Percentiles rank a stretch among this genome's conserved stretches.
These are phyloP conservation scores for Pseudoperonospora humuli DNA, from an alignment of 352 stramenopile genomes.

Conservation along the genomic window DNA sequence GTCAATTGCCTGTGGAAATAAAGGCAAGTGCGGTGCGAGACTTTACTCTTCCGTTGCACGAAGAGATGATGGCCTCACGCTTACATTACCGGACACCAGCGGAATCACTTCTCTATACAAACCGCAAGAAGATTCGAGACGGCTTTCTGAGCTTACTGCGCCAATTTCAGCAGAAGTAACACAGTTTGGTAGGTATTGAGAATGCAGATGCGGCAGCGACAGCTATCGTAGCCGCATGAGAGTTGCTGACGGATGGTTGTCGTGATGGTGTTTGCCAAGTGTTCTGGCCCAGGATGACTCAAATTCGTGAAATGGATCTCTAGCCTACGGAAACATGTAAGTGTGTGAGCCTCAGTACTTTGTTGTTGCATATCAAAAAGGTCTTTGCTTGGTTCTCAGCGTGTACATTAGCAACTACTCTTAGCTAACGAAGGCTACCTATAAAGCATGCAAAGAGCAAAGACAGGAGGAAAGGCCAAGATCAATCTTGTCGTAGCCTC, in stretches of 20 bases:
- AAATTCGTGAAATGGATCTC: too few relatives aligned
- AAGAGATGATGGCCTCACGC: conserved; percentile 57
- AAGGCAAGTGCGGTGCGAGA: conserved; percentile 41
- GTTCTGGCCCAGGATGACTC: conserved; percentile 62
- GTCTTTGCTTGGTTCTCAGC: too few relatives aligned
- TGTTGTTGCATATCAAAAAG: too few relatives aligned
- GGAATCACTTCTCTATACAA: conserved; percentile 49
- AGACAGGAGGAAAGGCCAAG: too few relatives aligned
- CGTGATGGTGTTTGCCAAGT: conserved; percentile 63
- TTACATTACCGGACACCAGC: conserved; percentile 49
- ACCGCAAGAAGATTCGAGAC: conserved; percentile 62
- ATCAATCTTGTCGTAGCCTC: too few relatives aligned
- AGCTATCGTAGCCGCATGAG: conserved; percentile 20
- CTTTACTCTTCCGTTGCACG: conserved; percentile 57
- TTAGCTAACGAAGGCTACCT: too few relatives aligned
- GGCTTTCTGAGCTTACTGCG: conserved; percentile 47
- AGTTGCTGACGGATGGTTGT: conserved; percentile 32
- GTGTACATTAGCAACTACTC: too few relatives aligned
- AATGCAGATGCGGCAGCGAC: conserved; percentile 21
- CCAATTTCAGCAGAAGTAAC: conserved; percentile 51
- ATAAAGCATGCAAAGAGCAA: too few relatives aligned
- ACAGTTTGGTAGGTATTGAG: conserved; percentile 39
- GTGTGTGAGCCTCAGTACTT: too few relatives aligned
- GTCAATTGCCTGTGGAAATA: conserved; percentile 43
- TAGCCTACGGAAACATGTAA: too few relatives aligned